A percentile compares a stretch with the other conserved stretches of the same genome.
Conservation (phyloP, 2,329 filamentous ascomycete genomes). For the Neonectria faginata region DNA sequence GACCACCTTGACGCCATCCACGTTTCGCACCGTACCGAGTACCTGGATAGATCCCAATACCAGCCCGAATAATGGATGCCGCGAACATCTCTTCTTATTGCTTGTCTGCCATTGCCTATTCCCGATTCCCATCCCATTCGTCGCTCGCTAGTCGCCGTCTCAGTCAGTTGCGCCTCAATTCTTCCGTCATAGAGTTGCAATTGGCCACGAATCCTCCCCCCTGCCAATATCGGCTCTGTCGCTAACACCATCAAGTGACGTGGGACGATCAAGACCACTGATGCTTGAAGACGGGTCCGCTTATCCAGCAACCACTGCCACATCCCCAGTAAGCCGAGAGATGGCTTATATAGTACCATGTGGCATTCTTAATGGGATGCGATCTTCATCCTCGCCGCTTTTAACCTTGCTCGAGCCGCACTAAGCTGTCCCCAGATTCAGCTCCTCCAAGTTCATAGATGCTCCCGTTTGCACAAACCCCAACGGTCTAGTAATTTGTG, state of each 20-base stretch:
- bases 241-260: conserved; percentile 26
- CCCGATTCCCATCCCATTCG: neutral
- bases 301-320: neutral
- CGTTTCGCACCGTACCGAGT: conserved; percentile 22
- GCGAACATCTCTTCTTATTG: neutral
- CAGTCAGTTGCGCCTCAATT: conserved; percentile 2
- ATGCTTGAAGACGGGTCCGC: conserved; percentile 6
- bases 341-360: neutral
- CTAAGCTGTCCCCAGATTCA: neutral
- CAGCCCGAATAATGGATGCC: neutral
- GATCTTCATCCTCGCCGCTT: neutral
- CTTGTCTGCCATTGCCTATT: neutral
- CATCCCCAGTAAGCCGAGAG: neutral
- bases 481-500: too few relatives aligned
- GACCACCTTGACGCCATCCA: conserved; percentile 16
- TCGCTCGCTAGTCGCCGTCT: neutral
- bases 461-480: neutral
- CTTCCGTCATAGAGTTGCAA: conserved; percentile 14
- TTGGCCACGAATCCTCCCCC: conserved; percentile 27
- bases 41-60: conserved; percentile 1
- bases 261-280: conserved; percentile 20
- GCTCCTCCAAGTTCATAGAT: neutral
- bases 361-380: neutral
- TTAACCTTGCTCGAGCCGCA: neutral
- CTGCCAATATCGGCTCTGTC: conserved; percentile 35